Percentiles rank a stretch among this genome's conserved stretches.
phyloP scores from a whole-genome alignment of 257 asterid genomes.

The Craterostigma plantagineum region DNA sequence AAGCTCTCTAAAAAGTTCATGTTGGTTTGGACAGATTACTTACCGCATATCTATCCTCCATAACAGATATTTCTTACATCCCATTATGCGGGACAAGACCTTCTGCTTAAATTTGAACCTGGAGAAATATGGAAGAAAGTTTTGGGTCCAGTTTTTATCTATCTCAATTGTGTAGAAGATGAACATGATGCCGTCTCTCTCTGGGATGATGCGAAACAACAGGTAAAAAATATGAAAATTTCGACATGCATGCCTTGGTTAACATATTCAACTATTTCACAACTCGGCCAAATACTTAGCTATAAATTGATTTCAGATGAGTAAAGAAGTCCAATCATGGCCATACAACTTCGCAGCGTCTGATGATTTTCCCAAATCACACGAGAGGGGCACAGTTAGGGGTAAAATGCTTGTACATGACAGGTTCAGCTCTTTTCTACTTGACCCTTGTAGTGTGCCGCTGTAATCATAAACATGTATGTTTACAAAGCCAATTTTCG shows the following conservation, averaged over 20 bases:
- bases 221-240: conserved; percentile 20
- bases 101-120: conserved; percentile 26
- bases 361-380: conserved; percentile 39
- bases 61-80: conserved; percentile 40
- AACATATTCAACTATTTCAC: background rate
- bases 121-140: conserved; percentile 86
- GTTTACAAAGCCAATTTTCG: too few relatives aligned
- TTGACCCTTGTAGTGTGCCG: background rate
- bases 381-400: conserved; percentile 40
- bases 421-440: conserved; percentile 24
- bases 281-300: background rate
- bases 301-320: conserved; percentile 17
- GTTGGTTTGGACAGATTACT: too few relatives aligned
- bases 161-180: conserved; percentile 33
- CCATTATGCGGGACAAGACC: conserved; percentile 49
- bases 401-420: conserved; percentile 65
- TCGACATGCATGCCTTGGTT: too few relatives aligned
- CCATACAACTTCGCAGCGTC: conserved; percentile 75
- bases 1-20: background rate
- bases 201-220: conserved; percentile 66
- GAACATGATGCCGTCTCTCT: conserved; percentile 22
- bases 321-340: conserved; percentile 38
- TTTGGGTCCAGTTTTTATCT: conserved; percentile 65
- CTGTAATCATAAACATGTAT: too few relatives aligned
- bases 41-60: too few relatives aligned